Base-by-base conservation (phyloP, 495 filamentous ascomycete genomes). In the Penicillium bialowiezense region DNA sequence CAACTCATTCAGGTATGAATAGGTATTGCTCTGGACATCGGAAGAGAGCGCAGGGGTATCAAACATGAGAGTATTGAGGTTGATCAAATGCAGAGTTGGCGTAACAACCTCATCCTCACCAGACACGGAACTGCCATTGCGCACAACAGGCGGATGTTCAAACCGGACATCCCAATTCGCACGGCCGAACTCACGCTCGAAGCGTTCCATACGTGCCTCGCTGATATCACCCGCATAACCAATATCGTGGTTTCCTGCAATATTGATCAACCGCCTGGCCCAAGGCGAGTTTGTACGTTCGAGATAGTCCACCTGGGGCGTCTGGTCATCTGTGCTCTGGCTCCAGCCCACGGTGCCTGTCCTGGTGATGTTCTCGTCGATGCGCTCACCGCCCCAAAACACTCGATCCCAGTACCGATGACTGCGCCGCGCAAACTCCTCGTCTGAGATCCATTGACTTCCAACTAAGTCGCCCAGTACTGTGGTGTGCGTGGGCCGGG, bases 221-320 rank as follows among this genome's bases (percentile, higher is more conserved):
- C 83, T 87, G 48, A 96, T 76, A 65, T 98, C 93, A 0, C 93
- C 93, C 0, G 92, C 88, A 59, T 98, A 98, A 21, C 93, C 93
- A 44, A 97, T 83, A 65, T 98, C 93, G 58, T 98, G 93, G 63
- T 98, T 98, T 0, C 93, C 93, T 0, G 85, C 89, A 9, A 97
- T 77, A 52, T 93, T 91, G 62, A 97, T 92, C 47, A 97, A 70
- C 45, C 87, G 79, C 21, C 75, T 73, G 12, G 76, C 70, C 93
- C 93, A 98, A 1, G 67, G 59, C 7, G 69, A 64, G 38, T 84
- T 76, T 1, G 64, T 58, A 0, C n/a, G n/a, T n/a, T 80, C 69
- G 14, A 84, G 77, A 17, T 66, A 59, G 20, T 83, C 66, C 10
- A 76, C 63, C 3, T 50, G 40, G 7, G 32, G 18, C 34, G 75